phyloP scores from a whole-genome alignment of 768 basidiomycete genomes.

The Symmetrospora coprosmae region DNA sequence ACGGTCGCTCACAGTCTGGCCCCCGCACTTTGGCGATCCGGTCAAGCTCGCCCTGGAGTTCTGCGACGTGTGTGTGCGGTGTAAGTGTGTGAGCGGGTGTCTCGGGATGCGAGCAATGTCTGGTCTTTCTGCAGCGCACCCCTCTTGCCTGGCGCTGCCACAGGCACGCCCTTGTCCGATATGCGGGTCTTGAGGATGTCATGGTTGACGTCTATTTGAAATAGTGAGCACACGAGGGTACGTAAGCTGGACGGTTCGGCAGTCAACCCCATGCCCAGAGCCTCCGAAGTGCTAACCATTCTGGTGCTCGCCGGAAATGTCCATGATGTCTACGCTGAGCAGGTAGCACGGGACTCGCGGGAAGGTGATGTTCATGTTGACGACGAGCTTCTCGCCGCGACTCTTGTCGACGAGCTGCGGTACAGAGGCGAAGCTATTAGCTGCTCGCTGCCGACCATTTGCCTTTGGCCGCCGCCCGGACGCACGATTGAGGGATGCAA shows the following conservation, averaged over 20 bases:
- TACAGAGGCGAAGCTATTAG: background rate
- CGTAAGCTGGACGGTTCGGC: background rate
- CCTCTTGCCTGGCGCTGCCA: slow-evolving; percentile 36
- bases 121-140: slow-evolving; percentile 8
- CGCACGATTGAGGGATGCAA: slow-evolving; percentile 50
- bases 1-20: slow-evolving; percentile 34
- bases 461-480: too few relatives aligned
- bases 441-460: too few relatives aligned
- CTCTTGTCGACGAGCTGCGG: slow-evolving; percentile 64
- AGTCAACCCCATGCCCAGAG: background rate
- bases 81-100: too few relatives aligned
- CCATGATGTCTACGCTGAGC: slow-evolving; percentile 90
- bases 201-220: slow-evolving; percentile 60
- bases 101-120: too few relatives aligned
- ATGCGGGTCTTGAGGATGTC: slow-evolving; percentile 74
- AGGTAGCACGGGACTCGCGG: slow-evolving; percentile 95
- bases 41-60: slow-evolving; percentile 77
- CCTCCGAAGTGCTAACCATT: slow-evolving; percentile 40
- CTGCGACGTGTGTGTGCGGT: slow-evolving; percentile 36
- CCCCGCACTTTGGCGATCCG: slow-evolving; percentile 50
- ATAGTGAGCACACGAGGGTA: background rate
- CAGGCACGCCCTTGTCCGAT: slow-evolving; percentile 46
- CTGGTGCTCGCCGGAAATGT: slow-evolving; percentile 91
- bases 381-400: slow-evolving; percentile 83
- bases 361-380: slow-evolving; percentile 83